Base-by-base conservation (phyloP, 257 asterid genomes). In the Solanum habrochaites region DNA sequence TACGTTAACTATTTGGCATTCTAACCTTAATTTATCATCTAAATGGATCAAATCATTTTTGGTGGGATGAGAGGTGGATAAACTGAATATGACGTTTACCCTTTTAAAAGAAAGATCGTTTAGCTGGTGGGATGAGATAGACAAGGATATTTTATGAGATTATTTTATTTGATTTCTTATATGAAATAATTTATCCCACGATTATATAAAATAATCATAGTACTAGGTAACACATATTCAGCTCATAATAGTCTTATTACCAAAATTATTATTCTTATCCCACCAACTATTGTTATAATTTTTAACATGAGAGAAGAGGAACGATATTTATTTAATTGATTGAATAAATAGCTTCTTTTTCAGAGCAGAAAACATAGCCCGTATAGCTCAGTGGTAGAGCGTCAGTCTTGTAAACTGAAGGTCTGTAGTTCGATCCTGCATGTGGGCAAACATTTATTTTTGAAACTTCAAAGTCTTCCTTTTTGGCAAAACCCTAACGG, bases 391-490 rank as follows among this genome's bases (percentile, higher is more conserved):
- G 93, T 90, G 95, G 94, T 93, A 92, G 96, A 93, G 95, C 96
- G 93, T 90, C 95, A 91, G 93, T 91, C 94, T 92, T 92, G 96
- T 93, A 92, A 91, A 93, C 94, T 91, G 96, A 90, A 93, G 96
- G 94, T 93, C 93, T 90, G 96, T 87, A 90, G 94, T 93, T 92
- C 94, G 93, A 92, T 92, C 94, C 93, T 93, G 95, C 93, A 86
- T 90, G 92, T 90, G 93, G 93, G 94, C 94, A 93, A 0, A 0
- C 0, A 0, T 56, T 10, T n/a, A 4, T 31, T 2, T 3, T 4
- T 39, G 2, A 74, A 8, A 52, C 67, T 52, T 45, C 85, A 0
- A 88, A 12, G 6, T 39, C 56, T 23, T 40, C 32, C 35, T 7
- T 39, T 35, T 43, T 29, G 39, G 40, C 58, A 67, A 91, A 90